phyloP scores from a whole-genome alignment of 345 rosid species.

The Lumnitzera racemosa region DNA sequence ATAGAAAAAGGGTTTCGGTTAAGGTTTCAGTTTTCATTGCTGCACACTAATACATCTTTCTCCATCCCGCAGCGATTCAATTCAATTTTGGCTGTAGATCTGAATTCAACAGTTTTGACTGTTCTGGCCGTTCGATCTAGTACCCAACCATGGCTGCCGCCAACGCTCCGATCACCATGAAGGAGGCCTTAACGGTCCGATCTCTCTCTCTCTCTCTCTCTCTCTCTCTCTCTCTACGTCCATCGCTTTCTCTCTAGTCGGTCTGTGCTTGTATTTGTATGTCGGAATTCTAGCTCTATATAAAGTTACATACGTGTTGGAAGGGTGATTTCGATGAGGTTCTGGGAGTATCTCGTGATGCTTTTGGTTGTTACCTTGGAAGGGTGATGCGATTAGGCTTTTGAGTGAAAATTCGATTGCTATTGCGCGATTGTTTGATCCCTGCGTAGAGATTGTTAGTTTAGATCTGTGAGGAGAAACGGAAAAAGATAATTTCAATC shows the following conservation, averaged over 20 bases:
- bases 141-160: slow-evolving; percentile 46
- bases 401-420: neutral
- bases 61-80: neutral
- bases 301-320: neutral
- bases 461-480: neutral
- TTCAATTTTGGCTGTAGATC: slow-evolving; percentile 2
- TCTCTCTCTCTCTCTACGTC: neutral
- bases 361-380: neutral
- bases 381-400: neutral
- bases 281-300: neutral
- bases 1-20: neutral
- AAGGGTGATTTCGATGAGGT: neutral
- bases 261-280: neutral
- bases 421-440: neutral
- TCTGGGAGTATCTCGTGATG: neutral
- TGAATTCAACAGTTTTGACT: neutral
- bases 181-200: slow-evolving; percentile 34
- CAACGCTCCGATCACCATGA: slow-evolving; percentile 48
- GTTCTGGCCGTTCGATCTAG: slow-evolving; percentile 2
- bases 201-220: neutral
- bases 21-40: slow-evolving; percentile 6
- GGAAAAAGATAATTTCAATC: too few relatives aligned
- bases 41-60: slow-evolving; percentile 5
- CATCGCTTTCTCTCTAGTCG: neutral
- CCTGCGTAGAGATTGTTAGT: neutral